phyloP scores from a whole-genome alignment of 2,329 filamentous ascomycete species.

The Colletotrichum simmondsii region DNA sequence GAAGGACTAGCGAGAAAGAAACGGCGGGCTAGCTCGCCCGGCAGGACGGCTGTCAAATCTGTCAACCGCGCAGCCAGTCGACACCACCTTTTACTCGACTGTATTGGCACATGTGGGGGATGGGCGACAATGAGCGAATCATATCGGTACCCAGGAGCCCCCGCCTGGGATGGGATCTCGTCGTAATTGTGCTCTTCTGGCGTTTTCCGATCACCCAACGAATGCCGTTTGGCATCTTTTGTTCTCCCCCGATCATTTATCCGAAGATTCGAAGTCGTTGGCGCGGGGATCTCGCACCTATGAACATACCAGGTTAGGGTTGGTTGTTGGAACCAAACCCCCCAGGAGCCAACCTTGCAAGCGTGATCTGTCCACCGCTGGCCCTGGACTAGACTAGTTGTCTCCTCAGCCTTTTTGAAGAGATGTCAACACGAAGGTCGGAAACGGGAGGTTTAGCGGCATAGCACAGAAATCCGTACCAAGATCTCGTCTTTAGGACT shows the following conservation, averaged over 20 bases:
- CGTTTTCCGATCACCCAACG: constrained; percentile 7
- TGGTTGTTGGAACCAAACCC: background rate
- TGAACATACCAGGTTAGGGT: background rate
- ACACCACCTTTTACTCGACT: background rate
- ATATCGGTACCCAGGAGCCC: background rate
- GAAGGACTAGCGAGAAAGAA: background rate
- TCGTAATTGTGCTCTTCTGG: background rate
- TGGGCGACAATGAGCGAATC: constrained; percentile 2
- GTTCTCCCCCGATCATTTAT: background rate
- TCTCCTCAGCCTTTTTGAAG: background rate
- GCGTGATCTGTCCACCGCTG: background rate
- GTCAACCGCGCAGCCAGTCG: background rate
- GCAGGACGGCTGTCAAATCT: constrained; percentile 3
- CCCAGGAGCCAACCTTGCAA: background rate
- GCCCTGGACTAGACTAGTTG: constrained; percentile 12
- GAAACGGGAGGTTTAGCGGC: background rate
- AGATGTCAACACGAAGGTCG: background rate
- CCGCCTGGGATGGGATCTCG: background rate
- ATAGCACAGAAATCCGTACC: too few relatives aligned
- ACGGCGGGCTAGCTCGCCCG: background rate
- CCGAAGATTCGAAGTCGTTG: background rate
- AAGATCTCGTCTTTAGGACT: background rate
- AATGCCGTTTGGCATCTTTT: background rate
- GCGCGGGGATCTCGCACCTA: background rate
- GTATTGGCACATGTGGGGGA: background rate